phyloP scores from a whole-genome alignment of 106 monocot species.

The Acanthochlamys bracteata region DNA sequence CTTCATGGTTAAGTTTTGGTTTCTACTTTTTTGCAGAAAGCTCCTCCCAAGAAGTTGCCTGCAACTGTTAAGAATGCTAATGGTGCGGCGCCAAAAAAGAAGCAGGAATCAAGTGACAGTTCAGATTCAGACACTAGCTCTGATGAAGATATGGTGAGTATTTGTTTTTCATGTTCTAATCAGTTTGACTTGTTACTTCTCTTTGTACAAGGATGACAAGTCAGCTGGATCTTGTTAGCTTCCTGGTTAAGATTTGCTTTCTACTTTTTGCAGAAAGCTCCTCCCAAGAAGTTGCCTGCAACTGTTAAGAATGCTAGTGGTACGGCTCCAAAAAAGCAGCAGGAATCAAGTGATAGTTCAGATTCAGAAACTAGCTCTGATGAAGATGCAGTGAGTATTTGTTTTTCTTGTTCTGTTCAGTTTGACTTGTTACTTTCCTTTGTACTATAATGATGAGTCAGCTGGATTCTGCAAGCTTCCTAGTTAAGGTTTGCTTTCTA shows the following conservation, averaged over 20 bases:
- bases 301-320: slow-evolving; percentile 15
- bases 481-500: not conserved
- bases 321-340: slow-evolving; percentile 16
- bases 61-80: slow-evolving; percentile 17
- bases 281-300: slow-evolving; percentile 9
- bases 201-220: too few species aligned
- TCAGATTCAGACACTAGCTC: slow-evolving; percentile 48
- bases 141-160: slow-evolving; percentile 29
- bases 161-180: too few species aligned
- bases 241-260: not conserved
- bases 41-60: slow-evolving; percentile 8
- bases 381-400: slow-evolving; percentile 24
- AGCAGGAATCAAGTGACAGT: slow-evolving; percentile 30
- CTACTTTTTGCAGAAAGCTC: not conserved
- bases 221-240: too few species aligned
- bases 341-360: slow-evolving; percentile 31
- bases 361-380: slow-evolving; percentile 53
- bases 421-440: too few species aligned
- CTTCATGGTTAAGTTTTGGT: not conserved
- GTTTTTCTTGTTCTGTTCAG: too few species aligned
- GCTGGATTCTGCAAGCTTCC: too few species aligned
- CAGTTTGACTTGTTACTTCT: too few species aligned
- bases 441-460: too few species aligned
- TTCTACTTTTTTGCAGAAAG: not conserved
- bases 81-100: slow-evolving; percentile 18